Conservation (phyloP, 805 yeast species). For the Scheffersomyces coipomensis region DNA sequence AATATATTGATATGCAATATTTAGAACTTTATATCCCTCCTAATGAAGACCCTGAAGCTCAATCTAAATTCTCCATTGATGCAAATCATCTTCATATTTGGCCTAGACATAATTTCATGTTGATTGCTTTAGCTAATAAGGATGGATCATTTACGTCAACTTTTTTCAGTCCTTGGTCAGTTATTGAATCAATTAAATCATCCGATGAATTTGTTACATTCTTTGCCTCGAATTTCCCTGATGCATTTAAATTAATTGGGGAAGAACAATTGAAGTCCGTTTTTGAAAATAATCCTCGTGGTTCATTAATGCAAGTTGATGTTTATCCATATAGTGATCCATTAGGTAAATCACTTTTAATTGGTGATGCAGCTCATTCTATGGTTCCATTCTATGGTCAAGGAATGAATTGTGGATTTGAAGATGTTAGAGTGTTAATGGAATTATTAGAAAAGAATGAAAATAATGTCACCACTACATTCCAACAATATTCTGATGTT, state of each 20-base stretch:
- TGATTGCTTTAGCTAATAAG: slow-evolving; percentile 81
- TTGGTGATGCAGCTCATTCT: slow-evolving; percentile 95
- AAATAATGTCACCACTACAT: slow-evolving; percentile 46
- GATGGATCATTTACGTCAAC: slow-evolving; percentile 91
- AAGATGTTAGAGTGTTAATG: slow-evolving; percentile 74
- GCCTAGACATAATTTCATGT: slow-evolving; percentile 86
- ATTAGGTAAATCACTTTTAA: slow-evolving; percentile 58
- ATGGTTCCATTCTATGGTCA: slow-evolving; percentile 99
- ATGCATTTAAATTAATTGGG: slow-evolving; percentile 72
- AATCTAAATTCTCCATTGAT: slow-evolving; percentile 49
- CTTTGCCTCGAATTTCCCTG: slow-evolving; percentile 64
- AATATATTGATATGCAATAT: slow-evolving; percentile 81
- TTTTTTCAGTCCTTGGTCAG: slow-evolving; percentile 76
- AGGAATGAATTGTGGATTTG: slow-evolving; percentile 96
- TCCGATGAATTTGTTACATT: slow-evolving; percentile 49
- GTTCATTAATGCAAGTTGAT: slow-evolving; percentile 71
- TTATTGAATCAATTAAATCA: slow-evolving; percentile 53
- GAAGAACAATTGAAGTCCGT: slow-evolving; percentile 48
- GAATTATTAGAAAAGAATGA: slow-evolving; percentile 35
- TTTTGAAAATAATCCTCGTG: slow-evolving; percentile 63
- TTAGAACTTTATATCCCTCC: slow-evolving; percentile 78
- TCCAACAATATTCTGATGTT: slow-evolving; percentile 49
- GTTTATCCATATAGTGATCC: slow-evolving; percentile 68
- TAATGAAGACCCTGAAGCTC: slow-evolving; percentile 22
- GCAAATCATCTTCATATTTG: slow-evolving; percentile 87